Evolutionary conservation across 1,284 basidiomycete genomes (phyloP), one percentile per base, ranked within the genome.

Genomic region (Cryptococcus amylolentus): DNA sequence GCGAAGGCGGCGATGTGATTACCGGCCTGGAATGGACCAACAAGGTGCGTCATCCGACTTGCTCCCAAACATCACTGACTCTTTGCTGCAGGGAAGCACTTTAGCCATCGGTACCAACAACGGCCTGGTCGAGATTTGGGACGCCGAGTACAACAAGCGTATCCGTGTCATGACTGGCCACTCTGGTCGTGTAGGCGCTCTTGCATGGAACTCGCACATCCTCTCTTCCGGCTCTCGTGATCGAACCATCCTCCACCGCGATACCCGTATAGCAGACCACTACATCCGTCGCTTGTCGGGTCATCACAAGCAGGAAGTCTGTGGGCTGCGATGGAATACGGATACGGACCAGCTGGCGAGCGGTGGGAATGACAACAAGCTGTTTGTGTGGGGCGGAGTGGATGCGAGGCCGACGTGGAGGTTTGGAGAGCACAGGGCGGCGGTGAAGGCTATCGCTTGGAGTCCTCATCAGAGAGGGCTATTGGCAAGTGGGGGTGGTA

Each of bases 371-470:
- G 96, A 98, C 78, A 98, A 98, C 79, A 95, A 96, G 79, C 88
- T 98, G 9, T 92, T 91, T 67, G 91, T 98, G 54, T 98, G 95
- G 92, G 92, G 96, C 78, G 79, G 78, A 48, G 73, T 75, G 0
- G 81, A 81, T 4, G 80, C 83, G 38, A 77, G 83, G 27, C 94
- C 94, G 1, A 78, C 97, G 14, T 93, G 88, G 84, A 89, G 91
- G 69, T 98, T 98, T 75, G 90, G 91, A 55, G 91, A 98, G 63
- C 96, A 98, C 72, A 89, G 88, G 3, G 95, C 96, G 0, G 95
- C 95, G 0, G 93, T 98, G 61, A 98, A 98, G 73, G 95, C 96
- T 2, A 87, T 98, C 18, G 92, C 93, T 1, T 98, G 96, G 95
- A 93, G 91, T 72, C 95, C 95, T 4, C 96, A 98, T 75, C 84